phyloP scores from a whole-genome alignment of 2,329 filamentous ascomycete species.

The Nothophoma quercina region DNA sequence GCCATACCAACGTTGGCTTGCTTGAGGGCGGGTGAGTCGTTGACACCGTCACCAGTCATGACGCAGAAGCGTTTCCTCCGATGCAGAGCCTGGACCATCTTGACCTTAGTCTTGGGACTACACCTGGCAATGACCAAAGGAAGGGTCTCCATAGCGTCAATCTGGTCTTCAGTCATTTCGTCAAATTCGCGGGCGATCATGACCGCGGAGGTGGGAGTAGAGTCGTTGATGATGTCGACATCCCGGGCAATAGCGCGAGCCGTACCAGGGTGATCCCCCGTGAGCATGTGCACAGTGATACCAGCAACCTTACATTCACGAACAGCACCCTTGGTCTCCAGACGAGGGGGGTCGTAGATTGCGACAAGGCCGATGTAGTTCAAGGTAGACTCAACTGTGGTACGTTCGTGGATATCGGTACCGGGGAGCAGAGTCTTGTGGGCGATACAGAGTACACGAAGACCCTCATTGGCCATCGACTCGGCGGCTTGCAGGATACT shows the following conservation, averaged over 20 bases:
- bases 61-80: conserved; percentile 49
- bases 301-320: conserved; percentile 55
- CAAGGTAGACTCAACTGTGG: conserved; percentile 71
- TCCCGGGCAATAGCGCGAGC: conserved; percentile 57
- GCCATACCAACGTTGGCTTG: conserved; percentile 53
- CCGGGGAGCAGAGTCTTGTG: conserved; percentile 43
- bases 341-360: conserved; percentile 85
- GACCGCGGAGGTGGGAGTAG: conserved; percentile 38
- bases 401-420: conserved; percentile 56
- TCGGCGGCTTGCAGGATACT: conserved; percentile 42
- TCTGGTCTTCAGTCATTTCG: conserved; percentile 51
- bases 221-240: conserved; percentile 52
- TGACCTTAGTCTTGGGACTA: conserved; percentile 56
- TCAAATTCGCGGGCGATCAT: conserved; percentile 58
- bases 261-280: conserved; percentile 57
- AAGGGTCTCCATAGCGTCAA: conserved; percentile 52
- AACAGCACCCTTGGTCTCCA: conserved; percentile 72
- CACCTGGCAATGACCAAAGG: conserved; percentile 57
- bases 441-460: conserved; percentile 49
- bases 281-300: conserved; percentile 60
- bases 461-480: conserved; percentile 48
- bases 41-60: conserved; percentile 55
- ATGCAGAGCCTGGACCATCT: conserved; percentile 56
- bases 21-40: conserved; percentile 52
- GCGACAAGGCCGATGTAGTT: conserved; percentile 82